These are phyloP conservation scores for Linderniella brevidens DNA, from an alignment of 257 asterid genomes.

Conservation along the genomic window DNA sequence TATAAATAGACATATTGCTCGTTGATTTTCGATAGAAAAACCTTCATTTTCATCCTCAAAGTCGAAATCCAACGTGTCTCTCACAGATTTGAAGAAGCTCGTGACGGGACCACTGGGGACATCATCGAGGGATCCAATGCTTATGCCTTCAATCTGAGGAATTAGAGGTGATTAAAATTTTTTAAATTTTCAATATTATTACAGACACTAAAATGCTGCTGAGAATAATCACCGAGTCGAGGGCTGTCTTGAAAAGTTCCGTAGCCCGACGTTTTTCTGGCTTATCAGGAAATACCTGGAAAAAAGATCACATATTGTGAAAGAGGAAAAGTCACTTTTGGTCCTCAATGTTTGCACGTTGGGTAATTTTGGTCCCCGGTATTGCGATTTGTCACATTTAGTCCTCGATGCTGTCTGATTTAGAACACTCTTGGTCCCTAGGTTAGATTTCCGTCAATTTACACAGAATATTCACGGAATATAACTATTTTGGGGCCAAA, in stretches of 20 bases:
- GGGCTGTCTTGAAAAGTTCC: constrained; percentile 64
- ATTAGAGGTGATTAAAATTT: not conserved
- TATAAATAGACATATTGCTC: not conserved
- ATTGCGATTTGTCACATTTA: too few species aligned
- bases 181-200: not conserved
- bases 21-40: constrained; percentile 12
- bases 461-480: too few species aligned
- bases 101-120: constrained; percentile 74
- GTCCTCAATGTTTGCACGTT: too few species aligned
- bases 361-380: too few species aligned
- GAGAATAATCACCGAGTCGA: constrained; percentile 53
- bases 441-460: too few species aligned
- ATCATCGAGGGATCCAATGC: constrained; percentile 77
- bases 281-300: constrained; percentile 89
- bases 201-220: not conserved
- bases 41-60: constrained; percentile 94
- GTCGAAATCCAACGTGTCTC: constrained; percentile 81
- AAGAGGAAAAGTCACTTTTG: too few species aligned
- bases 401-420: too few species aligned
- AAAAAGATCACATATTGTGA: constrained; percentile 5
- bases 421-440: too few species aligned
- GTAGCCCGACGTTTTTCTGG: constrained; percentile 95
- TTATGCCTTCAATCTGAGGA: constrained; percentile 63
- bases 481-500: too few species aligned
- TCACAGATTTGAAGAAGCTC: constrained; percentile 61